Conservation (phyloP, 306 rosid genomes). For the Delonix regia region DNA sequence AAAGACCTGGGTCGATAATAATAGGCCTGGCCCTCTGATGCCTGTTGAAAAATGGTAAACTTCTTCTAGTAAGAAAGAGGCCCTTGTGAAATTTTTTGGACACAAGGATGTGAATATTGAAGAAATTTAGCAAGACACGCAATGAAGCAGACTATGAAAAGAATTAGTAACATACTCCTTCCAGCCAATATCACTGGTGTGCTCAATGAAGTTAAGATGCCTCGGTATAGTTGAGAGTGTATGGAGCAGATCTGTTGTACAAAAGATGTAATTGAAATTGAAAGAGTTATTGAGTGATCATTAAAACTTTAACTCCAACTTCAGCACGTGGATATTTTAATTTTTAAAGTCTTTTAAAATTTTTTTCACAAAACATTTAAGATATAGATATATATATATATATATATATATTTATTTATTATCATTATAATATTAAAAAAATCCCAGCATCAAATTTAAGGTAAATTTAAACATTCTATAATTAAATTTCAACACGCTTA, state of each 20-base stretch:
- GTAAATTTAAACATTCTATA: not conserved
- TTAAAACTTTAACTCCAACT: not conserved
- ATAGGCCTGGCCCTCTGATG: conserved; percentile 61
- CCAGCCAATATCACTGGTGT: conserved; percentile 90
- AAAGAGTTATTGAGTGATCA: conserved; percentile 10
- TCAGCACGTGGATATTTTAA: no score
- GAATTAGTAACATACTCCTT: conserved; percentile 55
- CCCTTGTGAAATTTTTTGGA: not conserved
- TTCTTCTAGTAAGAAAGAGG: conserved; percentile 1
- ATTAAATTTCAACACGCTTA: not conserved
- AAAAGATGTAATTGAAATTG: conserved; percentile 25
- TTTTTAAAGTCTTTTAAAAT: not conserved
- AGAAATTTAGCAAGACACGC: not conserved
- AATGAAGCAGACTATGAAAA: not conserved
- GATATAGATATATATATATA: not conserved
- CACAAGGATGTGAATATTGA: not conserved
- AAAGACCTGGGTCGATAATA: conserved; percentile 58
- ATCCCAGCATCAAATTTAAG: not conserved
- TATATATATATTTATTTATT: no score
- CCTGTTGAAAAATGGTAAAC: conserved; percentile 40
- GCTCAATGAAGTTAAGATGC: conserved; percentile 60
- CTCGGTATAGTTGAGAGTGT: conserved; percentile 49
- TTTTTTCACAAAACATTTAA: not conserved
- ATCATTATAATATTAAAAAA: not conserved
- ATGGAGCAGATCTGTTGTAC: conserved; percentile 47